Evolutionary conservation across 495 filamentous ascomycete species (phyloP), one percentile per base, ranked within the genome.

Genomic region (Stereocaulon alpinum): DNA sequence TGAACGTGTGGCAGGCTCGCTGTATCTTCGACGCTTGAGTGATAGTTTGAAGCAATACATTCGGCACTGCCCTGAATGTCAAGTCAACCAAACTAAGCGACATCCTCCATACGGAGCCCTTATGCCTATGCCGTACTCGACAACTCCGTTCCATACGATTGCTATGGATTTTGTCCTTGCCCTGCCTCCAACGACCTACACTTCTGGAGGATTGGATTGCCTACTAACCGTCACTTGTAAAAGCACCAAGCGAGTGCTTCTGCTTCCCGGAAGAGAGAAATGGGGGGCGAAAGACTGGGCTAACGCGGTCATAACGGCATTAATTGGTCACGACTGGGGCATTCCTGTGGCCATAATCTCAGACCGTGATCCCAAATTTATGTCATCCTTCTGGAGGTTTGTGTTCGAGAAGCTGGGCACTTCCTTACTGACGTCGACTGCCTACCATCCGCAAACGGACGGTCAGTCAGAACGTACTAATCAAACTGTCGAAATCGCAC

Each of bases 151-250:
- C 22, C 18, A 66, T 53, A 66, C 55, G 4, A n/a, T 66, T 2
- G n/a, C 50, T 41, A 61, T 66, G 0, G 52, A 66, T 41, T 66
- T 66, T 24, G 48, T 66, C 17, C 5, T 66, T 0, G 42, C 50
- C 0, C 18, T 66, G n/a, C 61, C 41, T 42, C 50, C 20, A 2
- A n/a, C 30, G 1, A 6, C n/a, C n/a, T n/a, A n/a, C n/a, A n/a
- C n/a, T 32, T 32, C 50, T 15, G 5, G 63, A 41, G 29, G 15
- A 5, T 6, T 44, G 9, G 15, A n/a, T n/a, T n/a, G n/a, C n/a
- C n/a, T n/a, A n/a, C n/a, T 63, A 3, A 54, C 34, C 0, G 18
- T 63, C 0, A 66, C 52, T 0, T 4, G 58, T 49, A 66, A 66
- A n/a, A n/a, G n/a, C n/a, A n/a, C n/a, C n/a, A n/a, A n/a, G n/a